phyloP scores from a whole-genome alignment of 1,284 basidiomycete species.

The Cystobasidium pallidum region DNA sequence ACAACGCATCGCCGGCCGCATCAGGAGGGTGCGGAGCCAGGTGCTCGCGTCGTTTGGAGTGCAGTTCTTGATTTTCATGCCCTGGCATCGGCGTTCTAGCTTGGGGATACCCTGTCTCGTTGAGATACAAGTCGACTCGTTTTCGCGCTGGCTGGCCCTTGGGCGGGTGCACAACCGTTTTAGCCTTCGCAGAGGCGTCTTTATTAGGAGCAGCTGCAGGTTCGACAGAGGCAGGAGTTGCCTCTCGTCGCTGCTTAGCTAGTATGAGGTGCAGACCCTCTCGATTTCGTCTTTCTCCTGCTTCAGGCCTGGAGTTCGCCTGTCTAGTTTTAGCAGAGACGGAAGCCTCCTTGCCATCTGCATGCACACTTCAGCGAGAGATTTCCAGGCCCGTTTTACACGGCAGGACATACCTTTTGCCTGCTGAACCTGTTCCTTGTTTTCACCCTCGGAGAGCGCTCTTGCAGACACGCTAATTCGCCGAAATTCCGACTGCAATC shows the following conservation, averaged over 20 bases:
- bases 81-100: constrained; percentile 5
- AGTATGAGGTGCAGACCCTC: neutral
- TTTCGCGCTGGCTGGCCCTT: neutral
- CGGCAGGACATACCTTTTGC: neutral
- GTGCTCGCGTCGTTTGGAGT: constrained; percentile 33
- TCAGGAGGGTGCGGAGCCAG: constrained; percentile 24
- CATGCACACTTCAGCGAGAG: neutral
- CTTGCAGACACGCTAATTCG: constrained; percentile 16
- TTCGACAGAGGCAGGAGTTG: neutral
- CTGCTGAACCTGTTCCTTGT: neutral
- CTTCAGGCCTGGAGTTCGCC: neutral
- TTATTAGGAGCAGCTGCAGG: neutral
- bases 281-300: neutral
- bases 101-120: constrained; percentile 39
- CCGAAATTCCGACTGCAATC: neutral
- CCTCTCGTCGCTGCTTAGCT: constrained; percentile 2
- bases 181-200: neutral
- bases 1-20: constrained; percentile 16
- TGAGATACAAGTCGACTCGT: constrained; percentile 35
- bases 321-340: neutral
- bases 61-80: constrained; percentile 18
- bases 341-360: neutral
- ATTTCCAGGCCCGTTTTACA: neutral
- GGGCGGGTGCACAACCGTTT: neutral
- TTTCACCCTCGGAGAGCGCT: neutral